Evolutionary conservation across 257 asterid species (phyloP), one percentile per base, ranked within the genome.

Genomic region (Ligustrum vulgare): DNA sequence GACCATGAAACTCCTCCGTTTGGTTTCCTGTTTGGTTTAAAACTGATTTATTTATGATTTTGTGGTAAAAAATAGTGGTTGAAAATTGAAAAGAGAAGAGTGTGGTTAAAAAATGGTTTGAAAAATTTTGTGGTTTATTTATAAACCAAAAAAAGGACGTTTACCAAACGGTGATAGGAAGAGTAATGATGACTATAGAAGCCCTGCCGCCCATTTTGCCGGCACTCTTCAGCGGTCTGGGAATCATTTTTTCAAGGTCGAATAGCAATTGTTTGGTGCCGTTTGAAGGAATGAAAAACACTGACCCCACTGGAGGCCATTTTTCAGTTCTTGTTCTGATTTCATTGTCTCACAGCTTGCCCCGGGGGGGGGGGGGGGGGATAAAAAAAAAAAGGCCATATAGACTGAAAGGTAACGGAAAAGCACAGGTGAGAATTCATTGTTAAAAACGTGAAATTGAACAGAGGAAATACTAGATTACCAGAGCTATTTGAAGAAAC

Each of bases 401-500:
- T 35, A 47, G 18, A n/a, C 18, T 7, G n/a, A 75, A 4, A 67
- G 11, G 28, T 1, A 28, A n/a, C n/a, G 18, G 58, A 54, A 64
- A 9, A 4, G 18, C 32, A 60, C n/a, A 20, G 34, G 22, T 8
- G 8, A 51, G 41, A 12, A 64, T 8, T 37, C 34, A 11, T 18
- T n/a, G 25, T 22, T 11, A 49, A 75, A 22, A 16, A 67, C 1
- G 35, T 10, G 35, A 73, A 75, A 34, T 25, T 36, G 47, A 58
- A 43, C 16, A 78, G 0, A 75, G 41, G 62, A 22, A 18, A 35
- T 39, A 69, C 70, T 77, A 33, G 43, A 56, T 84, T 86, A 95
- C 99, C 99, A 60, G 97, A 87, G 63, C 67, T 80, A 20, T 90
- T 93, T 35, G 98, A 78, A 68, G 96, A 89, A 23, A 90, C 88